These are phyloP conservation scores for Coniosporium apollinis DNA, from an alignment of 495 filamentous ascomycete genomes.

Conservation along the genomic window DNA sequence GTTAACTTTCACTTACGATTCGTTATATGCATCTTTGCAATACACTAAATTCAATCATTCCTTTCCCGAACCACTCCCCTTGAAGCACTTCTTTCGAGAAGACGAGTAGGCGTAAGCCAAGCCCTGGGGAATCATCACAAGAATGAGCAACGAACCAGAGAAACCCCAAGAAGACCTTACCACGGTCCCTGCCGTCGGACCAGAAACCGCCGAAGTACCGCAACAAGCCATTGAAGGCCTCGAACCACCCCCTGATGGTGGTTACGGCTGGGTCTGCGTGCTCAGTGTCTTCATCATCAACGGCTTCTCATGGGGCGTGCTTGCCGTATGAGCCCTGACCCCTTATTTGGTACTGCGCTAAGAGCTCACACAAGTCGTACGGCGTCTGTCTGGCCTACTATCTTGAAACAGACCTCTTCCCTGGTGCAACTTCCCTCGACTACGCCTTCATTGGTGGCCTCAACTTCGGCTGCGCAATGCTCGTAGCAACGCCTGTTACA, in stretches of 20 bases:
- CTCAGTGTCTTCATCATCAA: constrained; percentile 23
- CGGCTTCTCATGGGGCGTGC: constrained; percentile 28
- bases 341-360: neutral
- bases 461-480: constrained; percentile 29
- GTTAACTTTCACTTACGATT: too few relatives aligned
- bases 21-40: too few relatives aligned
- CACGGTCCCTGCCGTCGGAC: neutral
- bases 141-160: neutral
- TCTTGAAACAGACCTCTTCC: constrained; percentile 26
- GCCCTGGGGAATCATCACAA: neutral
- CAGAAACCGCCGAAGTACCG: neutral
- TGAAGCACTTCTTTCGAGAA: too few relatives aligned
- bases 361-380: constrained; percentile 15
- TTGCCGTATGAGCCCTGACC: neutral
- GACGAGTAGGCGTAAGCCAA: too few relatives aligned
- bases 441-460: constrained; percentile 39
- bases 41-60: too few relatives aligned
- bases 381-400: constrained; percentile 37
- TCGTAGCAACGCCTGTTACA: constrained; percentile 32
- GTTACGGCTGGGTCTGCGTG: constrained; percentile 34
- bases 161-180: neutral
- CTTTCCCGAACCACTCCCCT: too few relatives aligned
- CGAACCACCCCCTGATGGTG: constrained; percentile 34
- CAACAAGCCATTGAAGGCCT: too few relatives aligned
- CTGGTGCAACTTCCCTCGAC: constrained; percentile 26